Evolutionary conservation across 169 alveolate species (phyloP), one percentile per base, ranked within the genome.

Genomic region (Plasmodium coatneyi): DNA sequence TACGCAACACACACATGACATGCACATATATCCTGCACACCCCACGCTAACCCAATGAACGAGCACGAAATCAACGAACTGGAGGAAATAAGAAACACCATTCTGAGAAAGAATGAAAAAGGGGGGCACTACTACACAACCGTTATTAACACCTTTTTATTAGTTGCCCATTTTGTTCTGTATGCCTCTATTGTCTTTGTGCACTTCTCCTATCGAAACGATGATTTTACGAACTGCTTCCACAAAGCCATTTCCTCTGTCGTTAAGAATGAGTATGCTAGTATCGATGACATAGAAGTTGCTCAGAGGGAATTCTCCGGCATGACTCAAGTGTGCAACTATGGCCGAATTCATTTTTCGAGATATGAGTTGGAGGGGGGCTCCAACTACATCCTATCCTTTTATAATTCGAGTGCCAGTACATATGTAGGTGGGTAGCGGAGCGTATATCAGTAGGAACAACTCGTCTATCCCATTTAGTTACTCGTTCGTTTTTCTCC

Each of bases 161-260:
- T 87, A 36, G 12, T 49, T 39, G 32, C 30, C 22, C 93, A 87
- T 87, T 78, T 87, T 39, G 34, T 87, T 79, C 71, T 87, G 56
- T 87, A 46, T 49, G 71, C 81, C 49, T 79, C 22, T n/a, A 19
- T 87, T 19, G 70, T 87, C 32, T 4, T 78, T 41, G 81, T 87
- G 22, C 79, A 87, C 56, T 87, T 60, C 25, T 60, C 89, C 2
- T 66, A 87, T 25, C 70, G 71, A 28, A 78, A 54, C 30, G 90
- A 78, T 28, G 43, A 54, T 39, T 87, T 60, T 36, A 41, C 71
- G 34, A 39, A 9, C 22, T 87, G 93, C 46, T 60, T 87, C 71
- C 43, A 79, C 52, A 19, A 60, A 7, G 19, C 83, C 2, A 28
- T 87, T 10, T 71, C 93, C 36, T 30, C 80, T 34, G 30, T 66